Conservation (phyloP, 2,329 filamentous ascomycete genomes). For the Clarireedia monteithiana region DNA sequence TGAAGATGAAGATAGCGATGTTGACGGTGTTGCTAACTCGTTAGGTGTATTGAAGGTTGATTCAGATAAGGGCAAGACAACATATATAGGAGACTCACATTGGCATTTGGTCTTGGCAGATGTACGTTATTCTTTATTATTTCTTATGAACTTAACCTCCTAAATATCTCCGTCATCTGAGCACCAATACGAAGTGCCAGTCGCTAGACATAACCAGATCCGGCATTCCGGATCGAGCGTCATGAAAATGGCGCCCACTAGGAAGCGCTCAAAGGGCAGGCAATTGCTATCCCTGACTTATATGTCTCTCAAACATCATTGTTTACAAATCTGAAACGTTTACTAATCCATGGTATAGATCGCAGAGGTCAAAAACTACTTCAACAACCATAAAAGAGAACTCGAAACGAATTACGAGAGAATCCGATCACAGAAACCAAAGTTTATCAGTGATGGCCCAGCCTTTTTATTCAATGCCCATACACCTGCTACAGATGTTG, state of each 20-base stretch:
- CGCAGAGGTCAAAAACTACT: slow-evolving; percentile 89
- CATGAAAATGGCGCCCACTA: background rate
- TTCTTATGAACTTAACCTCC: background rate
- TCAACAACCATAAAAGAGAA: slow-evolving; percentile 77
- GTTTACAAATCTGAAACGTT: background rate
- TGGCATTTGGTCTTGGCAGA: slow-evolving; percentile 75
- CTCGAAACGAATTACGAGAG: slow-evolving; percentile 74
- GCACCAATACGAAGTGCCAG: background rate
- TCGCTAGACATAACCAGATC: background rate
- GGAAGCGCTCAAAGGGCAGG: background rate
- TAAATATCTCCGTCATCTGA: background rate
- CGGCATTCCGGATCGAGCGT: background rate
- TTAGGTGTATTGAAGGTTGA: slow-evolving; percentile 81
- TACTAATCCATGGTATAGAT: slow-evolving; percentile 43
- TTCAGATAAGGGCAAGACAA: slow-evolving; percentile 63
- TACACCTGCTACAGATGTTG: slow-evolving; percentile 61
- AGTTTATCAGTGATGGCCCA: slow-evolving; percentile 54
- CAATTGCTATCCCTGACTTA: background rate
- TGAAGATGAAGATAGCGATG: slow-evolving; percentile 49
- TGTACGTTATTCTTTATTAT: slow-evolving; percentile 32
- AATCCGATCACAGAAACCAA: slow-evolving; percentile 61
- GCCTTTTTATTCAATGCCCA: slow-evolving; percentile 71
- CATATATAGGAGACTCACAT: slow-evolving; percentile 75
- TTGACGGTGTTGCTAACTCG: slow-evolving; percentile 63
- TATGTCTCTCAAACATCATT: background rate